A percentile compares a stretch with the other conserved stretches of the same genome.
These are phyloP conservation scores for Calonectria leucothoes DNA, from an alignment of 2,329 filamentous ascomycete genomes.

Conservation along the genomic window DNA sequence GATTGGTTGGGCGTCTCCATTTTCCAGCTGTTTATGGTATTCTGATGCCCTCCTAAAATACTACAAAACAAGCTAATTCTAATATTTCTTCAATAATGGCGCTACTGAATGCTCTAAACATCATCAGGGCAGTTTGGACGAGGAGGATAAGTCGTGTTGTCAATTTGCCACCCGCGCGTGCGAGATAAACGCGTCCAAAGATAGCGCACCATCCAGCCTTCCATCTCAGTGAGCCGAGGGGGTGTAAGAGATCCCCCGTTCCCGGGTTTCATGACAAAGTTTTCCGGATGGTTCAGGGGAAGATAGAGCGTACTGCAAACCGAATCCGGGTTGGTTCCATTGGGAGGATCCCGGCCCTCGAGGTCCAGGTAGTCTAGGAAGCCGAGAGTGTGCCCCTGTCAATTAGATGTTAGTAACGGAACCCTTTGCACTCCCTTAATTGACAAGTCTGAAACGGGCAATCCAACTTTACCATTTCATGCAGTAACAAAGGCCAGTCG, in stretches of 20 bases:
- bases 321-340: not conserved
- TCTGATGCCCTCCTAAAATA: too few species aligned
- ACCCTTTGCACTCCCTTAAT: too few species aligned
- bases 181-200: not conserved
- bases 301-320: not conserved
- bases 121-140: not conserved
- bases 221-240: not conserved
- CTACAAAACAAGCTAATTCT: too few species aligned
- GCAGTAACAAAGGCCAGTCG: not conserved
- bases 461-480: not conserved
- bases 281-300: not conserved
- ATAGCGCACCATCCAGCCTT: not conserved
- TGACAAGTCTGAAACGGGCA: not conserved
- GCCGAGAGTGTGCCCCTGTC: not conserved
- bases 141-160: not conserved
- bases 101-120: too few species aligned
- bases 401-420: not conserved
- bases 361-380: not conserved
- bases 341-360: not conserved
- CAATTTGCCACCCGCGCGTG: not conserved
- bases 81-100: too few species aligned
- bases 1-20: too few species aligned
- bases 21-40: too few species aligned
- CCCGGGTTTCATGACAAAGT: not conserved
- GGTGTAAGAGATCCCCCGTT: not conserved